phyloP scores from a whole-genome alignment of 1,139 yeast species.

The Suhomyces taliae region DNA sequence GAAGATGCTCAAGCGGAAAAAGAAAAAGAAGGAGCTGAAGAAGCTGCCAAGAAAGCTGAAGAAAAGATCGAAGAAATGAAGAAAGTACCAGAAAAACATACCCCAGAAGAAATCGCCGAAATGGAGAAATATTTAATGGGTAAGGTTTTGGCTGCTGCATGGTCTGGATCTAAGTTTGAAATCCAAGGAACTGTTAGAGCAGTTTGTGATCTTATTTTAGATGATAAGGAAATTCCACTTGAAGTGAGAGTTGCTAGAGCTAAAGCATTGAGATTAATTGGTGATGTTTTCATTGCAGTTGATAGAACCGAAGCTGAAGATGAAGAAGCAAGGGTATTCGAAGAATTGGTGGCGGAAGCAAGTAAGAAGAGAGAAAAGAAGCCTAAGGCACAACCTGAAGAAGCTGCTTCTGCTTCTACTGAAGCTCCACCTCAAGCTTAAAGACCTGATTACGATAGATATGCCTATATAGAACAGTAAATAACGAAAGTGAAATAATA shows the following conservation, averaged over 20 bases:
- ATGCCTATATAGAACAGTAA: neutral
- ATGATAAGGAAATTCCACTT: slow-evolving; percentile 57
- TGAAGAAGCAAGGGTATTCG: slow-evolving; percentile 89
- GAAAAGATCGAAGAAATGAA: slow-evolving; percentile 11
- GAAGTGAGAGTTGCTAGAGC: slow-evolving; percentile 72
- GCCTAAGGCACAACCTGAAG: slow-evolving; percentile 5
- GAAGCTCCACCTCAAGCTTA: neutral
- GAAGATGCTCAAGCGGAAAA: slow-evolving; percentile 15
- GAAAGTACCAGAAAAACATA: slow-evolving; percentile 52
- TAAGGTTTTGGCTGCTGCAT: slow-evolving; percentile 89
- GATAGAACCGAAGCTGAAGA: slow-evolving; percentile 81
- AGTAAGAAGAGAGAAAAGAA: slow-evolving; percentile 72
- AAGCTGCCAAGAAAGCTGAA: slow-evolving; percentile 11
- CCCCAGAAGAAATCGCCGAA: slow-evolving; percentile 79
- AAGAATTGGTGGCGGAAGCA: slow-evolving; percentile 89
- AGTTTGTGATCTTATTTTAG: slow-evolving; percentile 79
- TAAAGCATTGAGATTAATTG: slow-evolving; percentile 70
- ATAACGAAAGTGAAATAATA: neutral
- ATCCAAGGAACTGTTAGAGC: slow-evolving; percentile 84
- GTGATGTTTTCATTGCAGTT: slow-evolving; percentile 65
- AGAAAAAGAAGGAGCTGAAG: slow-evolving; percentile 10
- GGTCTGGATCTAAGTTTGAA: slow-evolving; percentile 93
- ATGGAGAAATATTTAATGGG: slow-evolving; percentile 87
- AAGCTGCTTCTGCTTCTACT: neutral
- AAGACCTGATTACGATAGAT: neutral